phyloP scores from a whole-genome alignment of 2,329 filamentous ascomycete genomes.

The Cordyceps farinosa region DNA sequence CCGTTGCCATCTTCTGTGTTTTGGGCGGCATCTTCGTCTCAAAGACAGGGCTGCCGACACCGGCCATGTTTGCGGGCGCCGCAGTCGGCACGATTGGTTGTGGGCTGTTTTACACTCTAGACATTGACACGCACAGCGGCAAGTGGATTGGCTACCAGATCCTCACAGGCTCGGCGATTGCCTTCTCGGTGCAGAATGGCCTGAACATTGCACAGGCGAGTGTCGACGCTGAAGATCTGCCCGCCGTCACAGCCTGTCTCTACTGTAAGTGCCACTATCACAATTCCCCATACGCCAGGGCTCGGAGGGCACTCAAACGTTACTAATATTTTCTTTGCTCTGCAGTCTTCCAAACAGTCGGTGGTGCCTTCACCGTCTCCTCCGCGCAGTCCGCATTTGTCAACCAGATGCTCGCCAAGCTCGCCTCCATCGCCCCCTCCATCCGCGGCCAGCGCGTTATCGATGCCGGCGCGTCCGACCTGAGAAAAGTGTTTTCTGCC shows the following conservation, averaged over 20 bases:
- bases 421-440: constrained; percentile 33
- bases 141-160: constrained; percentile 45
- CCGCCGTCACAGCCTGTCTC: no score
- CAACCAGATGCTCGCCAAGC: constrained; percentile 30
- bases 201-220: constrained; percentile 37
- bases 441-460: background rate
- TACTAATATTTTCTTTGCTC: background rate
- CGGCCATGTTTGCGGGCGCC: constrained; percentile 24
- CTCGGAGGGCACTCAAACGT: no score
- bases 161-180: constrained; percentile 37
- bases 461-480: no score
- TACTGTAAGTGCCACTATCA: no score
- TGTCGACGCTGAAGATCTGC: constrained; percentile 15
- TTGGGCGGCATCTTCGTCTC: background rate
- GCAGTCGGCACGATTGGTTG: constrained; percentile 32
- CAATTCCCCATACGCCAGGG: no score
- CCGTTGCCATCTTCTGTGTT: background rate
- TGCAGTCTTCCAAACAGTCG: constrained; percentile 39
- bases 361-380: constrained; percentile 41
- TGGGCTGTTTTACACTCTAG: constrained; percentile 34
- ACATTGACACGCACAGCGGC: constrained; percentile 26
- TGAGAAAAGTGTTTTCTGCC: constrained; percentile 35
- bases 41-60: background rate
- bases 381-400: constrained; percentile 38
- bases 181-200: constrained; percentile 36